Evolutionary conservation across 78 protist species (phyloP).

Genomic region (Dictyostelium citrinum): DNA sequence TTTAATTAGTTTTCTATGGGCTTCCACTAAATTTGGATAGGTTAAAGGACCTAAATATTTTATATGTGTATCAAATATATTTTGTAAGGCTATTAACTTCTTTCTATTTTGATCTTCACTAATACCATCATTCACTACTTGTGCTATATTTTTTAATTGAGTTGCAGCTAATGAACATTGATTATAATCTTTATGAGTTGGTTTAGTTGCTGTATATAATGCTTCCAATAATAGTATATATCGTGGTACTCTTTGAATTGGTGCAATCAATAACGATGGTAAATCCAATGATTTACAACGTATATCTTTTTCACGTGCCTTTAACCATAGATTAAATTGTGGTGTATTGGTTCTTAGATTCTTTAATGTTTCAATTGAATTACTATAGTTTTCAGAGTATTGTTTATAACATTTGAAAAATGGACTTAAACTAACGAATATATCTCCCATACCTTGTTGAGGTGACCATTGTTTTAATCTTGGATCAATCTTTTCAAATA

Average conservation of each 20-base stretch:
- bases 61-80: constrained; percentile 10
- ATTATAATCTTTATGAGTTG: constrained; percentile 19
- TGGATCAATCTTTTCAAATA: constrained; percentile 49
- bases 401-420: constrained; percentile 59
- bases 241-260: constrained; percentile 62
- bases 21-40: constrained; percentile 25
- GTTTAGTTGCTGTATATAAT: background rate
- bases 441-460: constrained; percentile 7
- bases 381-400: constrained; percentile 43
- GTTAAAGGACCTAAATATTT: constrained; percentile 14
- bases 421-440: constrained; percentile 33
- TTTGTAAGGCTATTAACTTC: constrained; percentile 17
- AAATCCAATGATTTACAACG: constrained; percentile 48
- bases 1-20: constrained; percentile 46
- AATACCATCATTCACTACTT: constrained; percentile 69
- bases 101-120: constrained; percentile 58
- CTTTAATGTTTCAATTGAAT: constrained; percentile 31
- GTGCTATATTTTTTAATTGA: constrained; percentile 24
- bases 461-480: background rate
- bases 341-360: background rate
- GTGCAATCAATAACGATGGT: constrained; percentile 58
- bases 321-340: constrained; percentile 16
- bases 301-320: constrained; percentile 41
- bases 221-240: constrained; percentile 51
- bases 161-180: constrained; percentile 9